A percentile compares a stretch with the other conserved stretches of the same genome.
Conservation (phyloP, 371 early-diverging fungal species). For the Rhizopus sp. region DNA sequence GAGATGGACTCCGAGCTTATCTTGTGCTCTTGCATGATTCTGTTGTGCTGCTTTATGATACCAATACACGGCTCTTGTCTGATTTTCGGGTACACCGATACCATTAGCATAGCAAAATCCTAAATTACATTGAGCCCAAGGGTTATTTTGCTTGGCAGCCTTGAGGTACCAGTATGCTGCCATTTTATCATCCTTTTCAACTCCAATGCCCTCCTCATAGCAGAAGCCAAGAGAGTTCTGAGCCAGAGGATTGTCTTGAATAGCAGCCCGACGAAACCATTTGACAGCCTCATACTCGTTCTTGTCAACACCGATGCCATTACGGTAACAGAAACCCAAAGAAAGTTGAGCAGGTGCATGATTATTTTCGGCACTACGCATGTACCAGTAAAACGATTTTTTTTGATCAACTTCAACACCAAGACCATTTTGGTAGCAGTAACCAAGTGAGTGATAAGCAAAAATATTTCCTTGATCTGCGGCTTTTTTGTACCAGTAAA, state of each 20-base stretch:
- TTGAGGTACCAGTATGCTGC: constrained; percentile 69
- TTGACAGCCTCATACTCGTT: constrained; percentile 66
- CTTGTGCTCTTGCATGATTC: constrained; percentile 64
- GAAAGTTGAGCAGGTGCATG: constrained; percentile 75
- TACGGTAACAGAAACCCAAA: constrained; percentile 84
- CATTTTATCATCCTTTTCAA: constrained; percentile 47
- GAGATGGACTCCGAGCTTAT: constrained; percentile 79
- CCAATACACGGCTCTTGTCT: constrained; percentile 54
- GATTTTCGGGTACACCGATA: constrained; percentile 64
- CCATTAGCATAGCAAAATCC: constrained; percentile 77
- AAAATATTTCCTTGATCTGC: constrained; percentile 79
- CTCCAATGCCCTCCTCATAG: constrained; percentile 76
- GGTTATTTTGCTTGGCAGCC: constrained; percentile 65
- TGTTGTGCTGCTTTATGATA: constrained; percentile 69
- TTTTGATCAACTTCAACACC: constrained; percentile 64
- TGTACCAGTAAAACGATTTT: constrained; percentile 80
- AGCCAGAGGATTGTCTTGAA: constrained; percentile 76
- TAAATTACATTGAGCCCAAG: constrained; percentile 71
- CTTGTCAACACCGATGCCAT: constrained; percentile 72
- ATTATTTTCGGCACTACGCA: constrained; percentile 63
- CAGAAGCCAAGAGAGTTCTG: constrained; percentile 87
- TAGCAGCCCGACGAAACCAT: constrained; percentile 69
- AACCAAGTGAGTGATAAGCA: constrained; percentile 85
- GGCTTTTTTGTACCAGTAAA: constrained; percentile 70
- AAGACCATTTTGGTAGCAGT: constrained; percentile 89